These are phyloP conservation scores for Eustoma russellianum DNA, from an alignment of 257 asterid genomes.

Conservation along the genomic window DNA sequence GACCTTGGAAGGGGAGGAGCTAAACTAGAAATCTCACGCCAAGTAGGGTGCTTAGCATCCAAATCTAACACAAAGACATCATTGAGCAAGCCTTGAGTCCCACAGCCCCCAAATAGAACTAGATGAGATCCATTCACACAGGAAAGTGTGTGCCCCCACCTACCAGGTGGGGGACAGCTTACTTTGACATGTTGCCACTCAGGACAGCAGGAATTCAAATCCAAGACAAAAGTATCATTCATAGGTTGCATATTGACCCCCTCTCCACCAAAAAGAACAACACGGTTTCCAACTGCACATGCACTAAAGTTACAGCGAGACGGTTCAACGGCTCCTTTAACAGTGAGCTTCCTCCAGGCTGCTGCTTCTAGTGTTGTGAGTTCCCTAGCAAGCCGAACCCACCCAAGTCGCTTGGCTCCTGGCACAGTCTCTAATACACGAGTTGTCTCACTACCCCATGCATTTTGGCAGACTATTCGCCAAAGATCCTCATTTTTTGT, in stretches of 20 bases:
- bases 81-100: conserved; percentile 75
- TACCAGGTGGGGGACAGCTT: conserved; percentile 88
- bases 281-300: conserved; percentile 90
- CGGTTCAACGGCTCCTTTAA: conserved; percentile 85
- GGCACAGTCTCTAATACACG: conserved; percentile 65
- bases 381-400: conserved; percentile 89
- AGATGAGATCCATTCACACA: conserved; percentile 83
- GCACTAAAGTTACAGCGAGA: conserved; percentile 97
- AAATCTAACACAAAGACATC: conserved; percentile 81
- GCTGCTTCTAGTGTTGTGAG: conserved; percentile 88
- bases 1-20: conserved; percentile 95
- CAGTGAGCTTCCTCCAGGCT: conserved; percentile 81
- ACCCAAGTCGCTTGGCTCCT: conserved; percentile 73
- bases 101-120: conserved; percentile 84
- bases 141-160: conserved; percentile 97
- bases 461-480: conserved; percentile 89
- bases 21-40: conserved; percentile 83
- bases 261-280: conserved; percentile 91
- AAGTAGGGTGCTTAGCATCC: conserved; percentile 70
- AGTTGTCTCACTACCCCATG: conserved; percentile 85
- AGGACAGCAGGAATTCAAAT: conserved; percentile 63
- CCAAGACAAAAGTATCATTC: conserved; percentile 88
- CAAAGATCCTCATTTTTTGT: conserved; percentile 79
- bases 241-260: conserved; percentile 96
- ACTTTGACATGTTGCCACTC: conserved; percentile 83